Conservation (phyloP, 352 stramenopile species). For the Phytophthora foliorum region DNA sequence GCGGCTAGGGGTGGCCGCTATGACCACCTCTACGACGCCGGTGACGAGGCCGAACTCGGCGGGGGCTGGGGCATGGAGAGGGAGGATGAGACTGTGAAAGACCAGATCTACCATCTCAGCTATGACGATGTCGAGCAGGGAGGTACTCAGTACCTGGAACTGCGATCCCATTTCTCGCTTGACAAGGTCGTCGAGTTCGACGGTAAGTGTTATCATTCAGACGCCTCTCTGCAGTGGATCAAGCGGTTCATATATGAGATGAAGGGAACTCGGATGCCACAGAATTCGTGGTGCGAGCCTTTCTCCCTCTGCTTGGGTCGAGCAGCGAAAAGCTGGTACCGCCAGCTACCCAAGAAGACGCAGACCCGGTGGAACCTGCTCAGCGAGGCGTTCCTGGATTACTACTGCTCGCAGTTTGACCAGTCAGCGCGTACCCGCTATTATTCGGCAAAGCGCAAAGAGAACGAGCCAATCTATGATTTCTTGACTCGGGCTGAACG, state of each 20-base stretch:
- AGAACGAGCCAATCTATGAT: not conserved
- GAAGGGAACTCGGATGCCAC: conserved; percentile 10
- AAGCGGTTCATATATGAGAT: conserved; percentile 28
- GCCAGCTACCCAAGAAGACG: not conserved
- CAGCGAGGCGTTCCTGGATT: not conserved
- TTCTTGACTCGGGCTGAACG: conserved; percentile 20
- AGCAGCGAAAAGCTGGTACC: not conserved
- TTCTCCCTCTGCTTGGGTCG: not conserved
- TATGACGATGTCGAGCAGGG: not conserved
- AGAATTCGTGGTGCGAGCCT: conserved; percentile 12
- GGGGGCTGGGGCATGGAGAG: not conserved
- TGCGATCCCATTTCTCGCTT: not conserved
- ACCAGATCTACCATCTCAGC: not conserved
- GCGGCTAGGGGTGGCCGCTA: no score
- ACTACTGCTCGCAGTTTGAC: no score
- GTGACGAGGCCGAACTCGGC: not conserved
- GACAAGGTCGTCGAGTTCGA: not conserved
- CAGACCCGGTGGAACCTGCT: not conserved
- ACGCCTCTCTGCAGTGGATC: conserved; percentile 6
- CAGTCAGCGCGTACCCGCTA: no score
- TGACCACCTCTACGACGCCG: not conserved
- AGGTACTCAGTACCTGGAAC: not conserved
- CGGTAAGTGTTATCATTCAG: not conserved
- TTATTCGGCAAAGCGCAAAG: not conserved
- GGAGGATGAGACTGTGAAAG: not conserved